These are phyloP conservation scores for Punctularia strigosozonata DNA, from an alignment of 768 basidiomycete genomes.

Conservation along the genomic window DNA sequence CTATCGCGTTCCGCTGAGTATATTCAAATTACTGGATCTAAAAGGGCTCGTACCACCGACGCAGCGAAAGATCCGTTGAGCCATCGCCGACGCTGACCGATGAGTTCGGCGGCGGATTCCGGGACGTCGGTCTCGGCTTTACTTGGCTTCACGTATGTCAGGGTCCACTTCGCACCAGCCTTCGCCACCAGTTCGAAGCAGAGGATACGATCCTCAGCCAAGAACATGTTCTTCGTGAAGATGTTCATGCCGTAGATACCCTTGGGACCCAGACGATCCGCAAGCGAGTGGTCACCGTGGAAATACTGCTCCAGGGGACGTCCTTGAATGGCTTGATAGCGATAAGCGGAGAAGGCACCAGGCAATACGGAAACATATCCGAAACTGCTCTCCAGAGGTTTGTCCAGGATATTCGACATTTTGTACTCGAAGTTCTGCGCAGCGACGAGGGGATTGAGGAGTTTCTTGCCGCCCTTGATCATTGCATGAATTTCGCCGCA, in stretches of 20 bases:
- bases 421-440: constrained; percentile 98
- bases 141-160: constrained; percentile 89
- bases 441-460: constrained; percentile 85
- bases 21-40: too few species aligned
- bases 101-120: constrained; percentile 83
- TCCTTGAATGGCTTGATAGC: constrained; percentile 86
- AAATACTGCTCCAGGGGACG: constrained; percentile 80
- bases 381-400: constrained; percentile 90
- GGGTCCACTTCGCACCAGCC: constrained; percentile 73
- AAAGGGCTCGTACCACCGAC: constrained; percentile 53
- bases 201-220: constrained; percentile 92
- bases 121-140: constrained; percentile 97
- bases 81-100: constrained; percentile 94
- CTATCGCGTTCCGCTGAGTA: too few species aligned
- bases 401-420: constrained; percentile 94
- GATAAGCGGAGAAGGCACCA: constrained; percentile 94
- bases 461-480: constrained; percentile 87
- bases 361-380: constrained; percentile 94
- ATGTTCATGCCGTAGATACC: constrained; percentile 97
- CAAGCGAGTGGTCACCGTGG: constrained; percentile 81
- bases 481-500: constrained; percentile 96
- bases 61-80: constrained; percentile 94
- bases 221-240: constrained; percentile 88
- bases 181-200: constrained; percentile 97
- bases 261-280: constrained; percentile 84